phyloP scores from a whole-genome alignment of 768 basidiomycete genomes.

The Termitomyces heimii region DNA sequence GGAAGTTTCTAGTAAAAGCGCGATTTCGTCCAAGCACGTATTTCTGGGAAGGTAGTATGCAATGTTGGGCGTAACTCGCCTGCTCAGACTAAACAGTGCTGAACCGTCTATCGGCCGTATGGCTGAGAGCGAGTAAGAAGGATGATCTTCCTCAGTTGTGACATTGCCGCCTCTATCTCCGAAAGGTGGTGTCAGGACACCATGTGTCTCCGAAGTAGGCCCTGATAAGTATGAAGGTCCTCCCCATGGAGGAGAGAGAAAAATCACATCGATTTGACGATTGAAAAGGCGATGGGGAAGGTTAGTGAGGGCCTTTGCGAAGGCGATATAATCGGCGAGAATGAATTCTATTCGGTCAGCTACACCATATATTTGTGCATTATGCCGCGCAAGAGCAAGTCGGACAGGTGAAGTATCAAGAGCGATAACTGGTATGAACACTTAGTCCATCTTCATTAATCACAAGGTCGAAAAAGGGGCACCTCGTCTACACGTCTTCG shows the following conservation, averaged over 20 bases:
- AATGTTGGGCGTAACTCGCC: slow-evolving; percentile 71
- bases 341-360: slow-evolving; percentile 95
- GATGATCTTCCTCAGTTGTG: slow-evolving; percentile 27
- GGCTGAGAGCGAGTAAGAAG: slow-evolving; percentile 61
- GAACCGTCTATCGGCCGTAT: slow-evolving; percentile 80
- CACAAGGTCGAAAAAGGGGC: slow-evolving; percentile 19
- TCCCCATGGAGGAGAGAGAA: slow-evolving; percentile 95
- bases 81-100: slow-evolving; percentile 72
- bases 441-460: not conserved
- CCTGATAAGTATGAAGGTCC: slow-evolving; percentile 66
- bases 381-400: slow-evolving; percentile 89
- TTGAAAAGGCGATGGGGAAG: slow-evolving; percentile 15
- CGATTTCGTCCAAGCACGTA: slow-evolving; percentile 65
- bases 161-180: not conserved
- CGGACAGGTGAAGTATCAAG: slow-evolving; percentile 81
- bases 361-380: slow-evolving; percentile 91
- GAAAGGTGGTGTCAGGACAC: slow-evolving; percentile 5
- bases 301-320: slow-evolving; percentile 49
- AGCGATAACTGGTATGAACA: slow-evolving; percentile 74
- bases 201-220: slow-evolving; percentile 10
- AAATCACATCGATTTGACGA: slow-evolving; percentile 80
- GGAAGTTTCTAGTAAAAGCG: slow-evolving; percentile 22
- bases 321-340: slow-evolving; percentile 77
- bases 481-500: slow-evolving; percentile 94
- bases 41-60: slow-evolving; percentile 92